Evolutionary conservation across 2,329 filamentous ascomycete genomes (phyloP).

Genomic region (Hymenoscyphus salicellus): DNA sequence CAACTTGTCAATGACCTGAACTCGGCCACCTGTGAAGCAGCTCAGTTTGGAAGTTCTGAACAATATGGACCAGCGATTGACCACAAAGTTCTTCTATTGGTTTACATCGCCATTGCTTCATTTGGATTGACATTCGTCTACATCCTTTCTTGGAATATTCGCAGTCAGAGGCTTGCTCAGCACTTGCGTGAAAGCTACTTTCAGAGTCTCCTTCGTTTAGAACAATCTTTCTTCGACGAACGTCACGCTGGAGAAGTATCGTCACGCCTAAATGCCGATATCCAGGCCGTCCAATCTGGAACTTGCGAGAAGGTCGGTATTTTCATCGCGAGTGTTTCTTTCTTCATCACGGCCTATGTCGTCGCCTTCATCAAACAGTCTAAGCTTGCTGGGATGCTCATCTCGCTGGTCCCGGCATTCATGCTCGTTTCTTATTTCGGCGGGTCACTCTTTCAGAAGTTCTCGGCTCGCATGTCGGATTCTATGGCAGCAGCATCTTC

Average conservation of each 20-base stretch:
- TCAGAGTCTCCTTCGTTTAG: constrained; percentile 49
- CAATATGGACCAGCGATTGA: constrained; percentile 14
- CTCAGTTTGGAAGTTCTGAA: constrained; percentile 1
- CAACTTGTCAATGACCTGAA: constrained; percentile 63
- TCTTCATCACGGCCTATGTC: constrained; percentile 56
- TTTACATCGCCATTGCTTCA: constrained; percentile 62
- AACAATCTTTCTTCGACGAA: constrained; percentile 53
- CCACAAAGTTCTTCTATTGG: constrained; percentile 55
- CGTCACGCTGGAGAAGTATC: constrained; percentile 50
- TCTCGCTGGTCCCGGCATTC: constrained; percentile 29
- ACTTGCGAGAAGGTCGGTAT: constrained; percentile 60
- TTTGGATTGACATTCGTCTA: constrained; percentile 64
- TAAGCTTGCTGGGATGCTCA: constrained; percentile 48
- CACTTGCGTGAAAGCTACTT: constrained; percentile 53
- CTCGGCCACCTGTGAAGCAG: constrained; percentile 41
- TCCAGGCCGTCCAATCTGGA: constrained; percentile 55
- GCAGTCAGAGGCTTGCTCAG: constrained; percentile 52
- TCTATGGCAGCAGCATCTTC: constrained; percentile 48
- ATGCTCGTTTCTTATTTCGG: constrained; percentile 44
- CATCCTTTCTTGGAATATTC: constrained; percentile 56
- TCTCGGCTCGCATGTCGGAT: constrained; percentile 43
- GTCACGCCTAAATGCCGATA: constrained; percentile 51
- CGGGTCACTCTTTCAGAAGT: constrained; percentile 46
- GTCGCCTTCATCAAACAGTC: constrained; percentile 57
- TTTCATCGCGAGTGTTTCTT: constrained; percentile 51